Evolutionary conservation across 2,329 filamentous ascomycete species (phyloP).

Genomic region (Neofusicoccum sp.): DNA sequence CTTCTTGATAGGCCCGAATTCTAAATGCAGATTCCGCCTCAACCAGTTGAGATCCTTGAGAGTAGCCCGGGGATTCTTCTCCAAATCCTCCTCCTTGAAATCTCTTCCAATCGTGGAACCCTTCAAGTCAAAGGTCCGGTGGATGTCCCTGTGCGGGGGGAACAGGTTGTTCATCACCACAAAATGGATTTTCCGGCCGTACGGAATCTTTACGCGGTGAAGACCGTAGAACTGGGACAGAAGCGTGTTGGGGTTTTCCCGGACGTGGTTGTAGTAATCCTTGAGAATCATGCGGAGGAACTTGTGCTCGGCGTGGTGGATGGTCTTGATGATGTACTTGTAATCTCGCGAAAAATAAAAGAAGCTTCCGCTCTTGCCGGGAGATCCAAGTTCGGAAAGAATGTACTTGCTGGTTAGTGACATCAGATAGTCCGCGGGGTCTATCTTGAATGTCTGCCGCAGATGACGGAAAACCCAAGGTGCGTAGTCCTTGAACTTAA

Average conservation of each 20-base stretch:
- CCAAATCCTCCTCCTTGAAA: slow-evolving; percentile 84
- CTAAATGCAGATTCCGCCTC: slow-evolving; percentile 78
- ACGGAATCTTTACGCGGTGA: slow-evolving; percentile 96
- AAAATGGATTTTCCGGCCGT: slow-evolving; percentile 97
- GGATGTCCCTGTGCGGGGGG: slow-evolving; percentile 94
- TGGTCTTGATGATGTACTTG: slow-evolving; percentile 99
- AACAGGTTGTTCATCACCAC: slow-evolving; percentile 99
- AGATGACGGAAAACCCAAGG: slow-evolving; percentile 98
- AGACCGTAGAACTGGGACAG: slow-evolving; percentile 97
- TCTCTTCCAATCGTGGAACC: slow-evolving; percentile 94
- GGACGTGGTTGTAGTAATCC: slow-evolving; percentile 92
- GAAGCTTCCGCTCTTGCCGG: slow-evolving; percentile 97
- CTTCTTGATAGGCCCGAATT: slow-evolving; percentile 88
- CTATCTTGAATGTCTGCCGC: slow-evolving; percentile 82
- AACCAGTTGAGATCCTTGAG: slow-evolving; percentile 98
- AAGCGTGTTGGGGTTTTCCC: slow-evolving; percentile 91
- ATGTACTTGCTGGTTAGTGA: slow-evolving; percentile 99
- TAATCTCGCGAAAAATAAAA: slow-evolving; percentile 99
- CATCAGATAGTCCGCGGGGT: slow-evolving; percentile 97
- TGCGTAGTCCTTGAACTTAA: slow-evolving; percentile 99
- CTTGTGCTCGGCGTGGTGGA: slow-evolving; percentile 92
- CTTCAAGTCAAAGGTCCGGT: slow-evolving; percentile 95
- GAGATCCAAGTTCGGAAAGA: slow-evolving; percentile 92
- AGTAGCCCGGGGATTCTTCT: slow-evolving; percentile 87
- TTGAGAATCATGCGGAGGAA: slow-evolving; percentile 81